phyloP scores from a whole-genome alignment of 352 stramenopile species.

The Phytopythium ostracodes region DNA sequence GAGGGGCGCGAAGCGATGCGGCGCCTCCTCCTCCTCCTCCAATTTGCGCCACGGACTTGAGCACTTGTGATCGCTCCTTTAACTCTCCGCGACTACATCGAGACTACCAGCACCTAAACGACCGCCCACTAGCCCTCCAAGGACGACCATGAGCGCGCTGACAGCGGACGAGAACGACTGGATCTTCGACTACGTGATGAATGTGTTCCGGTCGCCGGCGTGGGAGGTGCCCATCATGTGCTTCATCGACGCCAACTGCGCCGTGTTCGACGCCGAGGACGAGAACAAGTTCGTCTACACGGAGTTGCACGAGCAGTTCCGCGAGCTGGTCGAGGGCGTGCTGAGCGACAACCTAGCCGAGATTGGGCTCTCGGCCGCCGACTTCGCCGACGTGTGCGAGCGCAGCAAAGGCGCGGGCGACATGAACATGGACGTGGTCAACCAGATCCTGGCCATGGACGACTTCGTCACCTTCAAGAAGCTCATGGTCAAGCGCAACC shows the following conservation, averaged over 20 bases:
- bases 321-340: constrained; percentile 72
- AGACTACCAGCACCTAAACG: background rate
- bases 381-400: constrained; percentile 84
- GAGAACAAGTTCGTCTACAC: constrained; percentile 91
- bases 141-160: constrained; percentile 26
- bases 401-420: constrained; percentile 47
- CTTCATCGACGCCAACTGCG: constrained; percentile 89
- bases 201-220: constrained; percentile 81
- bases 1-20: constrained; percentile 24
- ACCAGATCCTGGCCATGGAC: constrained; percentile 87
- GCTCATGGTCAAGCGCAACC: constrained; percentile 90
- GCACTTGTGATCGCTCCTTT: background rate
- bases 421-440: constrained; percentile 75
- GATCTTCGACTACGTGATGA: constrained; percentile 89
- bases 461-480: constrained; percentile 92
- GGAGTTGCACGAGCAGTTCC: constrained; percentile 81
- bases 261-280: constrained; percentile 84
- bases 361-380: constrained; percentile 76
- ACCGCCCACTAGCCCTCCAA: background rate
- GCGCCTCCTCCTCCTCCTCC: background rate
- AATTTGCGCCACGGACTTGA: background rate
- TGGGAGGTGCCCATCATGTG: constrained; percentile 88
- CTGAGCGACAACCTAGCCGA: constrained; percentile 78
- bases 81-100: background rate
- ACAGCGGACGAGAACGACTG: constrained; percentile 71